phyloP scores from a whole-genome alignment of 2,329 filamentous ascomycete genomes.

The Fusarium denticulatum region DNA sequence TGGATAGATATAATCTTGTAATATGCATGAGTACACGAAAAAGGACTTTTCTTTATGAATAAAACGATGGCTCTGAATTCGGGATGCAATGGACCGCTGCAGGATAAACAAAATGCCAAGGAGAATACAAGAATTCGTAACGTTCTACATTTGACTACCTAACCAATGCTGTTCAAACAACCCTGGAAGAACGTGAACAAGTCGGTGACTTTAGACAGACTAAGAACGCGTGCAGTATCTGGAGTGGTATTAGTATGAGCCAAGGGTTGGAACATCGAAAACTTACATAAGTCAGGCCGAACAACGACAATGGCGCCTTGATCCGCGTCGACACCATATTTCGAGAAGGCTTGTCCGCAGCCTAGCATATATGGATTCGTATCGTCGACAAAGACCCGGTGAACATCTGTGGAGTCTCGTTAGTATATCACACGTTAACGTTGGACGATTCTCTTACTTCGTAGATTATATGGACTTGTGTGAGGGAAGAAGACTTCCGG shows the following conservation, averaged over 20 bases:
- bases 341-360: constrained; percentile 8
- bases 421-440: rapidly evolving
- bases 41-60: too few species aligned
- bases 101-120: too few species aligned
- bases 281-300: constrained; percentile 36
- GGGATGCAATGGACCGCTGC: rapidly evolving
- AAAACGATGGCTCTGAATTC: rapidly evolving
- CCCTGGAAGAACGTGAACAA: constrained; percentile 5
- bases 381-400: constrained; percentile 30
- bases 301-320: constrained; percentile 25
- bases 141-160: background rate
- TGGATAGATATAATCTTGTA: constrained; percentile 43
- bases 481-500: constrained; percentile 26
- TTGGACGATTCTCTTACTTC: rapidly evolving
- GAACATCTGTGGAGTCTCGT: constrained; percentile 7
- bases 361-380: constrained; percentile 19
- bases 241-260: rapidly evolving
- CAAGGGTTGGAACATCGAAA: rapidly evolving
- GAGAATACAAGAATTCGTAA: background rate
- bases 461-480: constrained; percentile 7
- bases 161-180: background rate
- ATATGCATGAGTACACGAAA: background rate
- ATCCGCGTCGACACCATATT: constrained; percentile 21
- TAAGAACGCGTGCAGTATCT: constrained; percentile 22
- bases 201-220: background rate